A percentile compares a stretch with the other conserved stretches of the same genome.
Evolutionary conservation across 345 rosid species (phyloP).

Genomic region (Salix suchowensis): DNA sequence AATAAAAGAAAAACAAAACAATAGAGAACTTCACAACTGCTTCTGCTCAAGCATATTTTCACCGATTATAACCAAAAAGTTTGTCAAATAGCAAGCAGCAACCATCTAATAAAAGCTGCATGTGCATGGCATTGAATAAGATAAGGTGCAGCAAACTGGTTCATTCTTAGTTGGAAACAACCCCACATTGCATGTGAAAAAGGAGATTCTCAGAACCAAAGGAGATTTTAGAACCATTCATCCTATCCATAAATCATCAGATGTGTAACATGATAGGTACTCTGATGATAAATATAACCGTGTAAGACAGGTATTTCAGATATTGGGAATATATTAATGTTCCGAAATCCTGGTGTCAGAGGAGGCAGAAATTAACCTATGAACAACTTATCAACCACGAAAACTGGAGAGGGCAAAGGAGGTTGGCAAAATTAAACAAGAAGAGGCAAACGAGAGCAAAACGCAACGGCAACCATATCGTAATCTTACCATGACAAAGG

Average conservation of each 20-base stretch:
- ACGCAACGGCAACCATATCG: not conserved
- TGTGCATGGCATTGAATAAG: not conserved
- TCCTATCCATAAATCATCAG: not conserved
- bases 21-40: not conserved
- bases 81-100: not conserved
- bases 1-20: not conserved
- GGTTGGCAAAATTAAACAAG: not conserved
- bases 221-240: not conserved
- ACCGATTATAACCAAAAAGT: not conserved
- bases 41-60: not conserved
- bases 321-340: not conserved
- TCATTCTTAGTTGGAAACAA: no score
- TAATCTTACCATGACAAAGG: slow-evolving; percentile 68
- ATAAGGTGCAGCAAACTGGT: not conserved
- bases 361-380: not conserved
- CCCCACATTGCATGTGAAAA: not conserved
- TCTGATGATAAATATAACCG: not conserved
- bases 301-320: not conserved
- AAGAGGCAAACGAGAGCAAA: not conserved
- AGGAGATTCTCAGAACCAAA: not conserved
- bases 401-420: slow-evolving; percentile 1
- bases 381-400: not conserved
- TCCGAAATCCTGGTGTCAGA: not conserved
- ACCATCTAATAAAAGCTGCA: not conserved
- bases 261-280: not conserved